phyloP scores from a whole-genome alignment of 1,284 basidiomycete genomes.

The Stereum hirsutum region DNA sequence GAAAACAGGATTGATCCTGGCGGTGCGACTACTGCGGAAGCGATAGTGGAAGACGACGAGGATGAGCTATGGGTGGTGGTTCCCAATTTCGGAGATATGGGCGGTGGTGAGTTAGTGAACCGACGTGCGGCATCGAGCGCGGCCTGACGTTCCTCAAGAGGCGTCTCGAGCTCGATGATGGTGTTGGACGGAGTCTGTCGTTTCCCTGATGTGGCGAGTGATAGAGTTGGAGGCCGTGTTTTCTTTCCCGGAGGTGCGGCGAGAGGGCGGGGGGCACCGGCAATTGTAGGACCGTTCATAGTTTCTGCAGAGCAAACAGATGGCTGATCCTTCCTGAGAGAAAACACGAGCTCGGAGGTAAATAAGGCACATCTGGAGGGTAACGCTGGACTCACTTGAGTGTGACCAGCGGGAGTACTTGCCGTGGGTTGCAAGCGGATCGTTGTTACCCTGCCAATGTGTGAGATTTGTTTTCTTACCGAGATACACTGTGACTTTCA shows the following conservation, averaged over 20 bases:
- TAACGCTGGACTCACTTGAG: no score
- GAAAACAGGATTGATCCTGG: no score
- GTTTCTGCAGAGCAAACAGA: no score
- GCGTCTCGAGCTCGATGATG: slow-evolving; percentile 26
- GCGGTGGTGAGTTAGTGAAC: slow-evolving; percentile 11
- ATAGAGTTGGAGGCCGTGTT: slow-evolving; percentile 27
- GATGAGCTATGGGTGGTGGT: slow-evolving; percentile 21
- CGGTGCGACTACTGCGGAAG: no score
- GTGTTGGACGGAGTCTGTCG: slow-evolving; percentile 20
- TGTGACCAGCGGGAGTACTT: no score
- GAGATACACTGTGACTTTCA: no score
- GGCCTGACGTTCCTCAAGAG: slow-evolving; percentile 25
- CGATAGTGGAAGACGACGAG: slow-evolving; percentile 22
- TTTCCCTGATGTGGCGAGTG: slow-evolving; percentile 19
- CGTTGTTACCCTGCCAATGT: no score
- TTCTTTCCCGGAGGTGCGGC: slow-evolving; percentile 17
- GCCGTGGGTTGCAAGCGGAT: no score
- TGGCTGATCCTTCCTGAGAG: no score
- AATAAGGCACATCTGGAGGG: no score
- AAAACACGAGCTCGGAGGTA: no score
- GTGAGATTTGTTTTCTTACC: no score
- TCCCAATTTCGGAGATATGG: slow-evolving; percentile 24
- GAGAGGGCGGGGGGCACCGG: slow-evolving; percentile 11
- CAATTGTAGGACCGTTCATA: slow-evolving; percentile 9
- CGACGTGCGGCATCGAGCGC: slow-evolving; percentile 17